phyloP scores from a whole-genome alignment of 495 filamentous ascomycete species.

The Annulohypoxylon moriforme region DNA sequence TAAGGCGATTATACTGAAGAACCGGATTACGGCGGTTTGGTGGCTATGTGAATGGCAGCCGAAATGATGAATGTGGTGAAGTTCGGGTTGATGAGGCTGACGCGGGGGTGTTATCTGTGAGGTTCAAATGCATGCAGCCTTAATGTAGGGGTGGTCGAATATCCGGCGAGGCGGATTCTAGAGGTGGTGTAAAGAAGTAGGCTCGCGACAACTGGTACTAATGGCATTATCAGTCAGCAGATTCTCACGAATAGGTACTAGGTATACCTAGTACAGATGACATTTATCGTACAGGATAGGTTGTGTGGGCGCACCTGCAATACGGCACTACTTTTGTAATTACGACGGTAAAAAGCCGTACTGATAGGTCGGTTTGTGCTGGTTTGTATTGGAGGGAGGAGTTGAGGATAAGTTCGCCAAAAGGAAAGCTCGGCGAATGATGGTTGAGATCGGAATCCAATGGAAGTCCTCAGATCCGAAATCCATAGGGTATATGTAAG shows the following conservation, averaged over 20 bases:
- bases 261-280: no score
- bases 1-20: neutral
- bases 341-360: neutral
- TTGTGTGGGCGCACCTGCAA: neutral
- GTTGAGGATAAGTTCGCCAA: constrained; percentile 1
- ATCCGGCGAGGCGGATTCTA: constrained; percentile 32
- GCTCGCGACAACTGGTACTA: constrained; percentile 21
- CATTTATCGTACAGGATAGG: neutral
- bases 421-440: constrained; percentile 13
- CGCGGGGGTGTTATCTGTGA: constrained; percentile 10
- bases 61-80: constrained; percentile 17
- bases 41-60: constrained; percentile 13
- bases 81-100: constrained; percentile 35
- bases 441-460: constrained; percentile 16
- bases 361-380: neutral
- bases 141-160: constrained; percentile 22
- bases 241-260: neutral
- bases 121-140: constrained; percentile 25
- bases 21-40: neutral
- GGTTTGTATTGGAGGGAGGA: constrained; percentile 8
- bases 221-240: constrained; percentile 24
- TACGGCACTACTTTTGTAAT: neutral
- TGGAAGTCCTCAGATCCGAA: constrained; percentile 21
- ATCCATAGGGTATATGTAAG: constrained; percentile 5
- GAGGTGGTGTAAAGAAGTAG: constrained; percentile 25